These are phyloP conservation scores for Amorphotheca resinae DNA, from an alignment of 495 filamentous ascomycete genomes.

Conservation along the genomic window DNA sequence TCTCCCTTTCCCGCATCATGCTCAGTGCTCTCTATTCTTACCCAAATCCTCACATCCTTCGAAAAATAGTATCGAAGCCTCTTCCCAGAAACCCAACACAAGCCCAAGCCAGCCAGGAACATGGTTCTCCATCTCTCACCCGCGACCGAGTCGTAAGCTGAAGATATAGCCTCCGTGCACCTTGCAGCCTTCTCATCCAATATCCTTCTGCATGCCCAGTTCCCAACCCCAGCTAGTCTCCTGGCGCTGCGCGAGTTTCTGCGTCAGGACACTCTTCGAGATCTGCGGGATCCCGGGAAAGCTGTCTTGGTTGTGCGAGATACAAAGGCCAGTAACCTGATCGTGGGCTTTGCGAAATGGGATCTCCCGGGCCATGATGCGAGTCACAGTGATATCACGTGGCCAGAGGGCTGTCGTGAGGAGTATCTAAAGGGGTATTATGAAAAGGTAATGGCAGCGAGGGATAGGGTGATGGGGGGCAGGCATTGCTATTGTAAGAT, in stretches of 20 bases:
- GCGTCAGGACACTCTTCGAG: constrained; percentile 15
- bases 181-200: constrained; percentile 32
- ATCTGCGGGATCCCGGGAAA: constrained; percentile 8
- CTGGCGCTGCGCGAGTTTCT: constrained; percentile 18
- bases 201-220: constrained; percentile 29
- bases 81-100: too few species aligned
- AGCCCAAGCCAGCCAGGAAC: too few species aligned
- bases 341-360: constrained; percentile 31
- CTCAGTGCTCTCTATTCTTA: too few species aligned
- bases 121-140: constrained; percentile 5
- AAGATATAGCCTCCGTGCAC: constrained; percentile 31
- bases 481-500: constrained; percentile 24
- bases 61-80: too few species aligned
- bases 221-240: constrained; percentile 25
- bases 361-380: constrained; percentile 21
- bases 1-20: too few species aligned
- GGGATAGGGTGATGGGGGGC: constrained; percentile 20
- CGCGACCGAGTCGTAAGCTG: constrained; percentile 21
- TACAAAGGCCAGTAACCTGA: constrained; percentile 8
- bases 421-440: constrained; percentile 26
- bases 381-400: constrained; percentile 19
- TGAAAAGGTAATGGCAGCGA: constrained; percentile 22
- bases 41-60: too few species aligned
- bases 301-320: constrained; percentile 27
- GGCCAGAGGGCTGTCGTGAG: constrained; percentile 23